Evolutionary conservation across 2,329 filamentous ascomycete genomes (phyloP).

Genomic region (Rhynchosporium secalis): DNA sequence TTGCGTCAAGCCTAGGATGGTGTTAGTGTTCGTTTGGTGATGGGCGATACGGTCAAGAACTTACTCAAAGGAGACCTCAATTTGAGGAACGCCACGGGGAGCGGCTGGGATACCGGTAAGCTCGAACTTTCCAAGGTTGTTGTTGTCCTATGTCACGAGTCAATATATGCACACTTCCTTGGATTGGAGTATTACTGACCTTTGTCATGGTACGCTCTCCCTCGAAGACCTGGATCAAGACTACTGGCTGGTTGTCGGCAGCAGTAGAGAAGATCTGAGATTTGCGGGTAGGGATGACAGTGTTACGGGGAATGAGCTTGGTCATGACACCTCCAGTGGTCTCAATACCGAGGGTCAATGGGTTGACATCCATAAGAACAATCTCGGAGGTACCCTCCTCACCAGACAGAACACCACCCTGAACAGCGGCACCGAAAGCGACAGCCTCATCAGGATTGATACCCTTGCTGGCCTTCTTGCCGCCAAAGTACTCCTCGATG

Average conservation of each 20-base stretch:
- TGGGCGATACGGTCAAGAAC: neutral
- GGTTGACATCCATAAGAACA: slow-evolving; percentile 97
- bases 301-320: slow-evolving; percentile 93
- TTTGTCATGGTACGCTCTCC: slow-evolving; percentile 89
- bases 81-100: slow-evolving; percentile 94
- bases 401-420: slow-evolving; percentile 91
- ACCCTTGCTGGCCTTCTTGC: slow-evolving; percentile 98
- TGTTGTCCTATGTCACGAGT: slow-evolving; percentile 69
- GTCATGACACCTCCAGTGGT: slow-evolving; percentile 98
- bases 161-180: too few species aligned
- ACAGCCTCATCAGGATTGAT: slow-evolving; percentile 99
- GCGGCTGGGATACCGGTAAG: slow-evolving; percentile 93
- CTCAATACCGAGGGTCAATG: slow-evolving; percentile 93
- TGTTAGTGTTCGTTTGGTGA: neutral
- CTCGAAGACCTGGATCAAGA: slow-evolving; percentile 94
- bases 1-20: slow-evolving; percentile 70
- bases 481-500: slow-evolving; percentile 91
- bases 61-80: slow-evolving; percentile 89
- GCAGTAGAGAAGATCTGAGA: slow-evolving; percentile 97
- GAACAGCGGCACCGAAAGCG: slow-evolving; percentile 94
- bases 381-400: slow-evolving; percentile 78
- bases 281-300: slow-evolving; percentile 92
- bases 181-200: too few species aligned
- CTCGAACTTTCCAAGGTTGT: slow-evolving; percentile 97
- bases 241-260: slow-evolving; percentile 93